Conservation (phyloP, 139 green algal species). For the Coelastrella sp. region DNA sequence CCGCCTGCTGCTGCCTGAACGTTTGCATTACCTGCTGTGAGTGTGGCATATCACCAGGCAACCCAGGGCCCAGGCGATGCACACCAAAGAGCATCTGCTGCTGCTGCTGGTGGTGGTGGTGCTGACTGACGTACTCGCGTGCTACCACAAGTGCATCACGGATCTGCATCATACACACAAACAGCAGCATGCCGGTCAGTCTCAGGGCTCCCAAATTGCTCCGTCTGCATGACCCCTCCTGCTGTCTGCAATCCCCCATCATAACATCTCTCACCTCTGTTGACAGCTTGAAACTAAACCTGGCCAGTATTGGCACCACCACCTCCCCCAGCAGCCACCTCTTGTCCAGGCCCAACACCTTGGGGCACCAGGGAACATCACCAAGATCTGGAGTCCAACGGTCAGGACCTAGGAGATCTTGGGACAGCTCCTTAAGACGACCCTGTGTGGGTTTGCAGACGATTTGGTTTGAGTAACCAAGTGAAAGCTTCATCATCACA, state of each 20-base stretch:
- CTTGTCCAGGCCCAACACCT: slow-evolving; percentile 71
- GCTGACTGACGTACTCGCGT: neutral
- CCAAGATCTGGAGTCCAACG: slow-evolving; percentile 18
- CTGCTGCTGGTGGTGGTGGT: slow-evolving; percentile 7
- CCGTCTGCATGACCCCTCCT: neutral
- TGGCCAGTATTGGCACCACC: slow-evolving; percentile 1
- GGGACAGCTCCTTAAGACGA: slow-evolving; percentile 69
- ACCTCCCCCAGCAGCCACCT: slow-evolving; percentile 60
- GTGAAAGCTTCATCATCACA: neutral
- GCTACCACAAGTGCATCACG: neutral
- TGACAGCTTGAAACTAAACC: neutral
- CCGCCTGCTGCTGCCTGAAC: neutral
- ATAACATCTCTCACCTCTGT: neutral
- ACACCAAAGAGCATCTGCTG: neutral
- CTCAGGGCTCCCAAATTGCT: neutral
- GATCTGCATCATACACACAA: neutral
- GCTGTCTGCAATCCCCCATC: neutral
- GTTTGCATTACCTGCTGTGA: neutral
- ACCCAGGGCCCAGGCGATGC: neutral
- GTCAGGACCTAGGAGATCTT: slow-evolving; percentile 66
- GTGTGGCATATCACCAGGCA: neutral
- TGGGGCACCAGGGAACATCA: slow-evolving; percentile 57
- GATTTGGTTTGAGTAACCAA: neutral
- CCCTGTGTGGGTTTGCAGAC: slow-evolving; percentile 34
- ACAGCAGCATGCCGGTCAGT: neutral